Base-by-base conservation (phyloP, 2,329 filamentous ascomycete genomes). In the Colletotrichum noveboracense region DNA sequence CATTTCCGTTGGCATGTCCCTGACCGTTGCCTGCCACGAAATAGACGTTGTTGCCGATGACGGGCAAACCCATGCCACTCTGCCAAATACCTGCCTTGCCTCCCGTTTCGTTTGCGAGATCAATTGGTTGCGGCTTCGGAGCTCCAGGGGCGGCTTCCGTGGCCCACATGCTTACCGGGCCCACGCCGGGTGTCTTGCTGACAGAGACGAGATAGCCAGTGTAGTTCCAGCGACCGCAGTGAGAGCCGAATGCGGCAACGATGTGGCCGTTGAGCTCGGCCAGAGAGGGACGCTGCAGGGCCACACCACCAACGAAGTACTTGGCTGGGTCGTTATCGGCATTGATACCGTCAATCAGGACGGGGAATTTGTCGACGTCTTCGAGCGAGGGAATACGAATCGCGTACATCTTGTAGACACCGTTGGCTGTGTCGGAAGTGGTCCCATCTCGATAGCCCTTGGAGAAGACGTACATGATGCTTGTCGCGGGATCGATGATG, bases 181-280 rank as follows among this genome's bases (percentile, higher is more conserved):
- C 79, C 72, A 82, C 80, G 14, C 79, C 79, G 8, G 82, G 78
- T 12, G 78, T 79, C 26, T 82, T 83, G 74, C 82, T 83, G 30
- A 83, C 78, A 5, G 80, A 77, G 18, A 83, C 77, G 5, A 84
- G 65, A 77, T 82, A 81, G 12, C 83, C 82, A 9, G 83, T 84
- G 69, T 83, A 88, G 71, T 89, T 89, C 80, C 85, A 89, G 4
- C 85, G 80, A 77, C 88, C 87, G 73, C 87, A 89, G 71, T 88
- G 84, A 9, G 86, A 87, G 14, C 87, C 87, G 76, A 89, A 89
- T 3, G 83, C 87, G 16, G 84, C 87, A 66, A 88, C 85, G 6
- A 89, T 82, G 28, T 84, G 81, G 28, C 84, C 83, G 36, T 86
- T 78, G 58, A 78, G 66, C 34, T 78, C 74, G 21, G 77, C 70